phyloP scores from a whole-genome alignment of 2,329 filamentous ascomycete species.

The Talaromyces sp. region DNA sequence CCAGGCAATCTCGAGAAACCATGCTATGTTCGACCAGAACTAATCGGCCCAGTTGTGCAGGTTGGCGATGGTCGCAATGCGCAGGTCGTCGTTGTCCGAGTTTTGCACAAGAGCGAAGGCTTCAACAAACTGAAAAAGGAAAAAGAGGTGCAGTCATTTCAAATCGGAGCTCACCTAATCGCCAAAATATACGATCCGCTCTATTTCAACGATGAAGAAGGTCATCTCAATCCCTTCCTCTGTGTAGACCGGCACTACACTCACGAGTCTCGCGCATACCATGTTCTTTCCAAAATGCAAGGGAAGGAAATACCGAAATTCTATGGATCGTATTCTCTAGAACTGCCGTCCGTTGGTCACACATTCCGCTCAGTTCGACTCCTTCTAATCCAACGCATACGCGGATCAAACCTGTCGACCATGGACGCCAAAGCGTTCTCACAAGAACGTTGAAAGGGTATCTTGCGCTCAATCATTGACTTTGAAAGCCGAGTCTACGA shows the following conservation, averaged over 20 bases:
- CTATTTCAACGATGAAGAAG: neutral
- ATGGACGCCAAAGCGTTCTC: neutral
- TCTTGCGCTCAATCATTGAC: neutral
- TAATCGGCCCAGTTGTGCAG: neutral
- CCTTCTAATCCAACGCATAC: neutral
- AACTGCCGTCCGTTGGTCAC: neutral
- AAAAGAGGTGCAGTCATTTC: no score
- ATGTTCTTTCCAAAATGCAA: neutral
- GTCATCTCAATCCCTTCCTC: neutral
- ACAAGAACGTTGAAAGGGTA: neutral
- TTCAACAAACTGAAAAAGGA: no score
- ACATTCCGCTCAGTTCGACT: neutral
- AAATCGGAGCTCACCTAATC: no score
- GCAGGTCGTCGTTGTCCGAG: neutral
- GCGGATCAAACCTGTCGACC: neutral
- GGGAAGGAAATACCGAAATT: neutral
- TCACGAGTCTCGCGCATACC: neutral
- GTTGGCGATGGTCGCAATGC: neutral
- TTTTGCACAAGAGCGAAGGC: neutral
- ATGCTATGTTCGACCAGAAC: neutral
- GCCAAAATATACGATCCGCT: neutral
- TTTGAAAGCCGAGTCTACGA: neutral
- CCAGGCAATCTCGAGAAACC: neutral
- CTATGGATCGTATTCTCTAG: neutral
- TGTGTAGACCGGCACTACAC: neutral